Evolutionary conservation across 495 filamentous ascomycete species (phyloP), one percentile per base, ranked within the genome.

Genomic region (Aspergillus wentii): DNA sequence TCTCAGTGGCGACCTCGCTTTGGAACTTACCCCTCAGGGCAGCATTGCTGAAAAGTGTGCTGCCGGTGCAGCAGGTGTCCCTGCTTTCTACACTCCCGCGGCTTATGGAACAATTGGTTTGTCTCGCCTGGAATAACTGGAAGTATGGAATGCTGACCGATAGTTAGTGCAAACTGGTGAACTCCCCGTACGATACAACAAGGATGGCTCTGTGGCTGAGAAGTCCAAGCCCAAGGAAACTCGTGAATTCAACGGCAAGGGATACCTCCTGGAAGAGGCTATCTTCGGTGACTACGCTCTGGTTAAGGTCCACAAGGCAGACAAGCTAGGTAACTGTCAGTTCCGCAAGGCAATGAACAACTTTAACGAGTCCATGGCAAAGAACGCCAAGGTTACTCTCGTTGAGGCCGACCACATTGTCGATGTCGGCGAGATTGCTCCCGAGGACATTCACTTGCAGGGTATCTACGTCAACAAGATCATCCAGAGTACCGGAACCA

Each of bases 361-460:
- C 63, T 94, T 94, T 75, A 91, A 91, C 60, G 85, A 84, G 41
- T 82, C 80, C 39, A 94, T 94, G 88, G 88, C 78, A 36, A 81
- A 87, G 54, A 88, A 89, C 59, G 88, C 86, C 20, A 86, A 85
- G 60, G 69, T 82, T 52, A 94, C 88, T 44, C 86, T 94, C 37
- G 88, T 94, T 25, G 88, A 94, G 64, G 88, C 88, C 17, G 88
- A 94, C 54, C 64, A 92, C 34, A 89, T 94, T 43, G 88, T 94
- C 30, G 82, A 86, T 54, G 78, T 81, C 5, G 88, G 87, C 43
- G 79, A 82, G 51, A 85, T 95, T 49, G 52, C 71, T 2, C 84
- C 88, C 18, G 83, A 83, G 49, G 69, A 78, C 18, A 76, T 95
- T 17, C 85, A 94, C 62, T 60, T 95, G 2, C 88, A 87, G 8